Base-by-base conservation (phyloP, 805 yeast species). In the Candida pini region DNA sequence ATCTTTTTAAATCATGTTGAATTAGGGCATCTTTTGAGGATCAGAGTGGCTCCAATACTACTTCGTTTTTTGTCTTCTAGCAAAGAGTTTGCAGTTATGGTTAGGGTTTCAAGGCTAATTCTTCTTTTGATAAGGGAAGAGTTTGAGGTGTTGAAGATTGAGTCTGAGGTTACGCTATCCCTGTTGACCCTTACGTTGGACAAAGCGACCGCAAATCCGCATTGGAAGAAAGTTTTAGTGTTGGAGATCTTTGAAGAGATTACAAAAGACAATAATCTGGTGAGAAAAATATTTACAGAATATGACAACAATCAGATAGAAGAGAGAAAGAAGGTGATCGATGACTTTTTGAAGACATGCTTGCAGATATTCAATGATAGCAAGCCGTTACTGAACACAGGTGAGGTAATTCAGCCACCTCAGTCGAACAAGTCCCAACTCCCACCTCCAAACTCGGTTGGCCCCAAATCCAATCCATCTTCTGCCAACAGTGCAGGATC, bases 121-220 rank as follows among this genome's bases (percentile, higher is more conserved):
- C 67, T 70, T 25, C 62, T 87, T 4, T 54, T 90, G 27, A 57
- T 88, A 5, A 63, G 73, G 22, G 76, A 78, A 18, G 84, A 78
- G 45, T 64, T 88, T 15, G 58, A 67, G 0, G 68, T 76, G 6
- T 58, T 90, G 24, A 81, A 75, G 33, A 71, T 82, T 21, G 97
- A 90, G 56, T 69, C 84, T 18, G 96, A 88, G 49, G 88, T 87
- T 6, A 75, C 89, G 2, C 59, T 90, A 12, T 78, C 94, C 0
- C 64, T 83, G 18, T 58, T 88, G 22, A 84, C 83, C 13, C 94
- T 84, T 51, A 69, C 73, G n/a, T 51, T 85, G n/a, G 66, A 80
- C 1, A 64, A 66, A 22, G 78, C 75, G 5, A 68, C 78, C 0
- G 68, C 69, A 1, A 48, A 71, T 2, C 77, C 80, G 3, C 38